Percentiles rank a stretch among this genome's conserved stretches.
Evolutionary conservation across 371 early-diverging fungal genomes (phyloP).

Genomic region (Dinochytrium kinnereticum): DNA sequence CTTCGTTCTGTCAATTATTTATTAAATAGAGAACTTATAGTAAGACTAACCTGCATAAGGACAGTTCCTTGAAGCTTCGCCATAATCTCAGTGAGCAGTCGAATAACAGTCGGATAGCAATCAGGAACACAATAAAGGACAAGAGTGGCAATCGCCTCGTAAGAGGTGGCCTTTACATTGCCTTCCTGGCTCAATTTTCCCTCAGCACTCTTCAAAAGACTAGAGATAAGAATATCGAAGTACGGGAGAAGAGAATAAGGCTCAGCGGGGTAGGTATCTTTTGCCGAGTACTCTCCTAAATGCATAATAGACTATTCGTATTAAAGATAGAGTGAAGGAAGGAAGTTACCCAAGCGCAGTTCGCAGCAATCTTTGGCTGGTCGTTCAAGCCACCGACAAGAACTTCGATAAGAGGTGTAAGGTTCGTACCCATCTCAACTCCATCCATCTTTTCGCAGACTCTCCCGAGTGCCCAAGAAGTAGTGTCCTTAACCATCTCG

Average conservation of each 20-base stretch:
- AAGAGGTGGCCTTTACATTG: conserved; percentile 87
- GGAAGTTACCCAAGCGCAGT: conserved; percentile 79
- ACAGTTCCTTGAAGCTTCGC: conserved; percentile 77
- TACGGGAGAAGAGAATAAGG: conserved; percentile 74
- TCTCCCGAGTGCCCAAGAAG: conserved; percentile 96
- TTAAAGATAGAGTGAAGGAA: neutral
- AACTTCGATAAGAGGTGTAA: conserved; percentile 66
- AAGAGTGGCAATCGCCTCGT: conserved; percentile 87
- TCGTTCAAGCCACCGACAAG: conserved; percentile 83
- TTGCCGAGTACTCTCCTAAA: conserved; percentile 71
- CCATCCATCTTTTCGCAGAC: conserved; percentile 79
- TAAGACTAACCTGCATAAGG: conserved; percentile 57
- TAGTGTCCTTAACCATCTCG: conserved; percentile 90
- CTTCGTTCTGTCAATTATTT: conserved; percentile 60
- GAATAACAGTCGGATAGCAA: conserved; percentile 72
- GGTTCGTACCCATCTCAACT: neutral
- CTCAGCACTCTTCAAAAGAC: conserved; percentile 72
- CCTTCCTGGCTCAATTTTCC: conserved; percentile 60
- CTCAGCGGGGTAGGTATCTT: conserved; percentile 55
- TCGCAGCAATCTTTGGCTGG: conserved; percentile 83
- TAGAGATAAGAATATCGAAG: conserved; percentile 78
- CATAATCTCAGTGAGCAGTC: conserved; percentile 73
- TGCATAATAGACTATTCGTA: conserved; percentile 76
- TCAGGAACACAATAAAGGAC: conserved; percentile 60
- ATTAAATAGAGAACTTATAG: conserved; percentile 3